A percentile compares a stretch with the other conserved stretches of the same genome.
Conservation (phyloP, 148 eudicot species). For the Rhododendron molle region DNA sequence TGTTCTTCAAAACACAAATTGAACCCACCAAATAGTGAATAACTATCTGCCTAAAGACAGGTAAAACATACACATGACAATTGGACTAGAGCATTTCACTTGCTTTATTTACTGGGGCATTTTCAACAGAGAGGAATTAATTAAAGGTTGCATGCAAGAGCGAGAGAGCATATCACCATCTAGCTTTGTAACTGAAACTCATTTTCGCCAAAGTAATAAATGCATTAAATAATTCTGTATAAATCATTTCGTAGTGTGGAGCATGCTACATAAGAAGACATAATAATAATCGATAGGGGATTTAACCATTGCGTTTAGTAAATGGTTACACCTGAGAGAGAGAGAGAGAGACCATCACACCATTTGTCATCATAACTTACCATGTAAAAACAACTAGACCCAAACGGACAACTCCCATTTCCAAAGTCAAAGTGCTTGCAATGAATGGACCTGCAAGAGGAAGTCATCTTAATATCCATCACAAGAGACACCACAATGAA, state of each 20-base stretch:
- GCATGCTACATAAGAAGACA: not conserved
- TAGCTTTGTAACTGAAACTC: not conserved
- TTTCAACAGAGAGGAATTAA: not conserved
- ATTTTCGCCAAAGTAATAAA: not conserved
- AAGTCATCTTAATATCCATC: not conserved
- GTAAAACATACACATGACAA: not conserved
- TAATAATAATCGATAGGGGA: not conserved
- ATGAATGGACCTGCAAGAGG: slow-evolving; percentile 81
- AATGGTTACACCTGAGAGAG: not conserved
- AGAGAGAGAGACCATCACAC: not conserved
- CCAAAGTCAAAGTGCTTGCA: slow-evolving; percentile 99
- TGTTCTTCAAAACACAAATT: not conserved
- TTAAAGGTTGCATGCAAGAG: not conserved
- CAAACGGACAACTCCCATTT: slow-evolving; percentile 86
- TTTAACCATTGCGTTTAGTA: not conserved
- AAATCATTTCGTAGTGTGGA: not conserved
- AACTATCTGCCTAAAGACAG: not conserved
- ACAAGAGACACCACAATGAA: not conserved
- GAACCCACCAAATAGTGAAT: not conserved
- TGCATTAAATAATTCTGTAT: not conserved
- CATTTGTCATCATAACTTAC: slow-evolving; percentile 22
- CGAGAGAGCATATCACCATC: not conserved
- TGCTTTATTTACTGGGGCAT: not conserved
- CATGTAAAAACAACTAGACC: slow-evolving; percentile 94
- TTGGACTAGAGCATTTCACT: not conserved